These are phyloP conservation scores for Exophiala dermatitidis DNA, from an alignment of 2,329 filamentous ascomycete species.

Conservation along the genomic window DNA sequence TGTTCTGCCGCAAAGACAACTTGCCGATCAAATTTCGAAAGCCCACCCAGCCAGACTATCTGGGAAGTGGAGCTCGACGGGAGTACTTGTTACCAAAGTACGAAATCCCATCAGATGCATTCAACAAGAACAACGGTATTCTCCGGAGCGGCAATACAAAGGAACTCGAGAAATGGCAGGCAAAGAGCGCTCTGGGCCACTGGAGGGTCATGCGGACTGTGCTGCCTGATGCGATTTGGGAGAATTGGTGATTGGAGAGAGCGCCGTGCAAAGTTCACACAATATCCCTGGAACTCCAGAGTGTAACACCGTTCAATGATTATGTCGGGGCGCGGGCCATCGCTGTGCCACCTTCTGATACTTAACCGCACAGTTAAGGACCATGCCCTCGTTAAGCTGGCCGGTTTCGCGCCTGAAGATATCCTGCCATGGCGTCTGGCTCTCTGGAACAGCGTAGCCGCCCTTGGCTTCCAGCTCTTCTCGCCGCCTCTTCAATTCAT, in stretches of 20 bases:
- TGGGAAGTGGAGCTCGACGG: constrained; percentile 63
- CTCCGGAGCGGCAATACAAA: constrained; percentile 58
- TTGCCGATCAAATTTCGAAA: constrained; percentile 57
- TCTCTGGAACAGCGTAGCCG: constrained; percentile 36
- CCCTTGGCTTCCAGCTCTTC: constrained; percentile 34
- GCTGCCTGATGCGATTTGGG: constrained; percentile 71
- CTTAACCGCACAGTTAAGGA: constrained; percentile 40
- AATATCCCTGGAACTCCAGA: too few species aligned
- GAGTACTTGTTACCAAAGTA: constrained; percentile 64
- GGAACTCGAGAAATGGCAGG: constrained; percentile 63
- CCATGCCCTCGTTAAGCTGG: constrained; percentile 44
- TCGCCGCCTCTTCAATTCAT: constrained; percentile 39
- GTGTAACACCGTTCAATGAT: constrained; percentile 32
- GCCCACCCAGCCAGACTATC: constrained; percentile 57
- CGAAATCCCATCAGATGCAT: constrained; percentile 53
- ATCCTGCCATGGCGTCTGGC: constrained; percentile 47
- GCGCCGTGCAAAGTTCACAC: background rate
- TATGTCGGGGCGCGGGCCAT: constrained; percentile 39
- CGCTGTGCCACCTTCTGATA: constrained; percentile 44
- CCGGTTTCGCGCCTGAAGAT: constrained; percentile 43
- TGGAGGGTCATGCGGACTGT: constrained; percentile 89
- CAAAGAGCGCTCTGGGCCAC: constrained; percentile 70
- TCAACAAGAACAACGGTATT: constrained; percentile 45
- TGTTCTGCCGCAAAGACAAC: constrained; percentile 71
- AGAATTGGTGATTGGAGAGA: constrained; percentile 61